Evolutionary conservation across 192 early-diverging fungal species (phyloP), one percentile per base, ranked within the genome.

Genomic region (Phycomyces nitens): DNA sequence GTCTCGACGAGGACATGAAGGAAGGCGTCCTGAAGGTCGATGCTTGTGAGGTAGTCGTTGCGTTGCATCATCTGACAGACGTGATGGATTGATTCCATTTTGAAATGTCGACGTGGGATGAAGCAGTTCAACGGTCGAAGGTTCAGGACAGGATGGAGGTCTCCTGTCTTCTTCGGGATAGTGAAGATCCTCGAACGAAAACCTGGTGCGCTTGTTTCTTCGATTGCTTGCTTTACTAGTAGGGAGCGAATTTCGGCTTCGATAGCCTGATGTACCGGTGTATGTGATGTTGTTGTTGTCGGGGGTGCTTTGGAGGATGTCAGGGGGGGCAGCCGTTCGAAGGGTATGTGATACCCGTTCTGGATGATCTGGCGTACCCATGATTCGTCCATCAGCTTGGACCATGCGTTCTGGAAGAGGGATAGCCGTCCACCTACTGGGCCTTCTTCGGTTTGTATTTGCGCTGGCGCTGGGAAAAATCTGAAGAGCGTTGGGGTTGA

Each of bases 121-220:
- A 43, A 57, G 16, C 40, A 38, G 27, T 72, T 72, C 22, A 72
- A 9, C 9, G 51, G 53, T 8, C 60, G 14, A 0, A 72, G 56
- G 44, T 66, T 63, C 15, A 72, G 70, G 0, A 73, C 71, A 53
- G 65, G 61, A 0, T 60, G 3, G 7, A 65, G 39, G 11, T 62
- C 64, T 23, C 70, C 60, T 29, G 70, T 72, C 56, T 72, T 72
- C 60, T 72, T 72, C 38, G 60, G 12, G 11, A 66, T 66, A 16
- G 60, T 62, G 70, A 72, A 72, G 0, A 66, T 14, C 3, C 38
- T 52, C 24, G 59, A 66, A 10, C 53, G 24, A 21, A 62, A 67
- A 23, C 65, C 65, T 9, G 7, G 29, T 14, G 7, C 41, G 7
- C 14, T 42, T 7, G 41, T 14, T 14, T 42, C 41, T 42, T 42